Evolutionary conservation across 2,329 filamentous ascomycete species (phyloP), one percentile per base, ranked within the genome.

Genomic region (Bipolaris sorokiniana): DNA sequence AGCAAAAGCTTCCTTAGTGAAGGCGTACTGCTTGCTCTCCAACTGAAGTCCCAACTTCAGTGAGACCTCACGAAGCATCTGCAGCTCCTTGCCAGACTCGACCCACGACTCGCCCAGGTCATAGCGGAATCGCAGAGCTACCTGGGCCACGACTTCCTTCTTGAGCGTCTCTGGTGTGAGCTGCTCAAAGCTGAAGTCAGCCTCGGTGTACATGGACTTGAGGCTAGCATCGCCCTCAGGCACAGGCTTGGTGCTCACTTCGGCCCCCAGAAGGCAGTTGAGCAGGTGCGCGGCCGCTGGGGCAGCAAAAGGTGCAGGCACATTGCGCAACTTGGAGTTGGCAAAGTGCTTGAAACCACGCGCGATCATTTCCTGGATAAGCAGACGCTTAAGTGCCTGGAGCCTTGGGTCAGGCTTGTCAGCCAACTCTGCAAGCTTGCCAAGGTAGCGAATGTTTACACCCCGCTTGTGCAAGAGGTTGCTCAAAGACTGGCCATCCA

Each of bases 401-500:
- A 98, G 83, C 60, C 91, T 88, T 51, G 86, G 83, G 66, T 87
- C 84, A 58, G 84, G 80, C 64, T 75, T 75, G 60, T 76, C 75
- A 37, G 89, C 87, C 49, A 90, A 83, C 56, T 85, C 82, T 11
- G 91, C 90, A 61, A 99, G 79, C 77, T 88, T 90, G 64, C 95
- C 95, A n/a, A 98, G 84, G 76, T 99, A 99, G 71, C 96, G 87
- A 61, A 98, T 85, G 80, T 99, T 99, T 81, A 99, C 93, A 79
- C 95, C 95, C 40, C 94, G 91, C 83, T 97, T 97, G 82, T 99
- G 95, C 72, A 99, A 83, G 49, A 97, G 85, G 64, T 88, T 88
- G 69, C 90, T 91, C 56, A 99, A 83, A 18, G 94, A 97, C 71
- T 90, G 86, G n/a, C 95, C 95, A 69, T 99, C 96, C 92, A 98